Evolutionary conservation across 2,329 filamentous ascomycete genomes (phyloP), one percentile per base, ranked within the genome.

Genomic region (Rachicladosporium sp.): DNA sequence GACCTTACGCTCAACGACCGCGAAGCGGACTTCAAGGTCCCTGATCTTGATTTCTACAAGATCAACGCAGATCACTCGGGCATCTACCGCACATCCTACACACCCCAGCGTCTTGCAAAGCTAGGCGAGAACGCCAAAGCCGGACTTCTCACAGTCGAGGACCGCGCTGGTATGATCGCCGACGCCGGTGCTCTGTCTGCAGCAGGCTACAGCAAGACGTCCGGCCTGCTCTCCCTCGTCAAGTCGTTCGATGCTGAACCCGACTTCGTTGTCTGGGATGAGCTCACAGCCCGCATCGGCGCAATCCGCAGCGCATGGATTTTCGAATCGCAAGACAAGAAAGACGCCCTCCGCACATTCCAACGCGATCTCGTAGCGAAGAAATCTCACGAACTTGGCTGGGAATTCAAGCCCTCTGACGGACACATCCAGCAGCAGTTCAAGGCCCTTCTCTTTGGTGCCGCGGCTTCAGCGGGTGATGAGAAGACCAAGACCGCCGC

Each of bases 211-310:
- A 85, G 93, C 61, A 93, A 85, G 70, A 94, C 89, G 1, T 93
- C 88, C 10, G 87, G 86, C 9, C 73, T 94, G 38, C 66, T 96
- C 33, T 87, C 82, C 39, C 71, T 96, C 10, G 71, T 96, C 40
- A 83, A 93, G 59, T 80, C 82, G 36, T 91, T 96, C 57, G 76
- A 80, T 54, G 68, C 64, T 45, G 89, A 96, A 65, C 70, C 78
- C 1, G 84, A 93, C 53, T 95, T 87, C 49, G 84, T 95, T 31
- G 89, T 96, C 3, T 96, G 89, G 89, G 87, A 85, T 50, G 88
- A 95, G 61, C 84, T 96, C 43, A 74, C 87, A 36, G 74, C 81
- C 34, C 80, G 87, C 35, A 73, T 95, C 43, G 76, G 74, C 15
- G 72, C 78, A n/a, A 73, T 96, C 29, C 82, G 88, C 50, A 74